These are phyloP conservation scores for Pseudocercospora musae DNA, from an alignment of 2,329 filamentous ascomycete species.

Conservation along the genomic window DNA sequence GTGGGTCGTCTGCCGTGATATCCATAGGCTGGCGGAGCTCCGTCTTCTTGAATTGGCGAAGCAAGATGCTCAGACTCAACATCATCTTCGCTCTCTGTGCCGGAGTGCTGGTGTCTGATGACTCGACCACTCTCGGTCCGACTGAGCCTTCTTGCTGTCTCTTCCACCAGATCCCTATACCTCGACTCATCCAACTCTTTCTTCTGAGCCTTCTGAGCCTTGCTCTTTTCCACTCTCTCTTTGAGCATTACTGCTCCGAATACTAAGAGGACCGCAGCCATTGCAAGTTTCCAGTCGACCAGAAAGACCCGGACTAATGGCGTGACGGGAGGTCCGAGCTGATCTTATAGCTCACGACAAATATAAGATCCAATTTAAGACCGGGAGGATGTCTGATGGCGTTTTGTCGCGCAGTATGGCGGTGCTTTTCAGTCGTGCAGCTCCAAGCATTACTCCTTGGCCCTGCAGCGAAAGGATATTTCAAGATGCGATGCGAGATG, in stretches of 20 bases:
- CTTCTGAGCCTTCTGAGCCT: conserved; percentile 24
- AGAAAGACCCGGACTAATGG: background rate
- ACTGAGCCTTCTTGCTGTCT: conserved; percentile 23
- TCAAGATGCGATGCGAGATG: background rate
- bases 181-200: conserved; percentile 21
- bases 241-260: conserved; percentile 22
- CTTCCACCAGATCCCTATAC: conserved; percentile 24
- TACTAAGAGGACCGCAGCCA: conserved; percentile 31
- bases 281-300: conserved; percentile 1
- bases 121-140: conserved; percentile 6
- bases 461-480: background rate
- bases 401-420: background rate
- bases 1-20: background rate
- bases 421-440: background rate
- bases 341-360: background rate
- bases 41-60: background rate
- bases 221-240: conserved; percentile 24
- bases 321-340: background rate
- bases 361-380: background rate
- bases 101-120: background rate
- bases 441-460: background rate
- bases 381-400: background rate
- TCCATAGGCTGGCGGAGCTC: background rate
- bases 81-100: conserved; percentile 1
- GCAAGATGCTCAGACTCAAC: background rate